These are phyloP conservation scores for Globisporangium apiculatum DNA, from an alignment of 352 stramenopile species.

Conservation along the genomic window DNA sequence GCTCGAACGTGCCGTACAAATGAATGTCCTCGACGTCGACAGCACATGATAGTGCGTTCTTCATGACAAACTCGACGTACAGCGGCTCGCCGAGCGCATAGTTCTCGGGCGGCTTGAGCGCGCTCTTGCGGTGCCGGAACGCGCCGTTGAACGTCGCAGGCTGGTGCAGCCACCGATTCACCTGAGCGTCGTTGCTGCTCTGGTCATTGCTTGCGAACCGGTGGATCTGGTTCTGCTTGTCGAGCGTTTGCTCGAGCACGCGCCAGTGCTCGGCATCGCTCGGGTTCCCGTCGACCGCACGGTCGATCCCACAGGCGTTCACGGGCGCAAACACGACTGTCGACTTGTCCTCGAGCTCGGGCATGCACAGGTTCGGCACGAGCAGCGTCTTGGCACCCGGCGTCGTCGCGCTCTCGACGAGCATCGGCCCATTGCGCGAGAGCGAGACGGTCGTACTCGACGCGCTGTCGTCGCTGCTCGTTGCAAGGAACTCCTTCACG, in stretches of 20 bases:
- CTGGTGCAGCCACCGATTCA: conserved; percentile 42
- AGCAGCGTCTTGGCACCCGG: conserved; percentile 40
- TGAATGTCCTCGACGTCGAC: conserved; percentile 80
- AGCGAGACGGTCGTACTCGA: conserved; percentile 13
- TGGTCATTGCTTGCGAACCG: conserved; percentile 25
- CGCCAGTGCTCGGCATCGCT: conserved; percentile 53
- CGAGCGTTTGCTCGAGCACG: conserved; percentile 38
- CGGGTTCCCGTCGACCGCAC: conserved; percentile 60
- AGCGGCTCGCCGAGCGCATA: conserved; percentile 72
- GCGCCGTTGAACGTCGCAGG: conserved; percentile 39
- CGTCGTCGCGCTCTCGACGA: conserved; percentile 12
- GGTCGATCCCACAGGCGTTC: conserved; percentile 65
- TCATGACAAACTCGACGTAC: conserved; percentile 86
- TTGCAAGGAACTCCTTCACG: conserved; percentile 69
- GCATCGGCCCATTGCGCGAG: conserved; percentile 21
- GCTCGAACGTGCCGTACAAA: conserved; percentile 69
- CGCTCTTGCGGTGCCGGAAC: conserved; percentile 49
- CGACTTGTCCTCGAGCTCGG: conserved; percentile 75
- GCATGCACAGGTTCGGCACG: conserved; percentile 69
- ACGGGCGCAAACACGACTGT: conserved; percentile 73
- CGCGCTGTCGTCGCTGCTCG: conserved; percentile 7
- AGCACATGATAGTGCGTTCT: conserved; percentile 77
- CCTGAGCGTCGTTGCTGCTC: too few species aligned
- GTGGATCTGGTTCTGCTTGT: conserved; percentile 63
- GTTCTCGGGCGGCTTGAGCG: conserved; percentile 32